These are phyloP conservation scores for Elsinoe batatas DNA, from an alignment of 2,329 filamentous ascomycete genomes.

Conservation along the genomic window DNA sequence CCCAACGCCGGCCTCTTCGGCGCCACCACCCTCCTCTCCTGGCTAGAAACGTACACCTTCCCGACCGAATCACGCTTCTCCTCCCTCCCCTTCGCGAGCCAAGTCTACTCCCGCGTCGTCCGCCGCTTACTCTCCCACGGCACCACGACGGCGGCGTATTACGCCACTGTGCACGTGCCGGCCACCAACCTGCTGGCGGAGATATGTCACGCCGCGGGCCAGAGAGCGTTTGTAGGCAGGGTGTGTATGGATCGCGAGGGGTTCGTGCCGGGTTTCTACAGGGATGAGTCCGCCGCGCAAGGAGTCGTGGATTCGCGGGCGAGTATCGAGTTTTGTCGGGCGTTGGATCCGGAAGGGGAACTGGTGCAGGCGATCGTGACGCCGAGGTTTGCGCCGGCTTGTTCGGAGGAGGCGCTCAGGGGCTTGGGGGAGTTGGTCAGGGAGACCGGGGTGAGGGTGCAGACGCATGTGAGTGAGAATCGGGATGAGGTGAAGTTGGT, in stretches of 20 bases:
- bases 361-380: slow-evolving; percentile 76
- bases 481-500: slow-evolving; percentile 63
- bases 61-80: slow-evolving; percentile 74
- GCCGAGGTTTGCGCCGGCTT: slow-evolving; percentile 51
- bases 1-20: slow-evolving; percentile 92
- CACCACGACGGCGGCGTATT: slow-evolving; percentile 92
- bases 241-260: slow-evolving; percentile 81
- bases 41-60: slow-evolving; percentile 91
- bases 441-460: slow-evolving; percentile 56
- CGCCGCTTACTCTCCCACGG: slow-evolving; percentile 75
- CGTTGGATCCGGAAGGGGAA: slow-evolving; percentile 53
- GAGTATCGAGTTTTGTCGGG: slow-evolving; percentile 48
- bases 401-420: slow-evolving; percentile 45
- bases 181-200: slow-evolving; percentile 87
- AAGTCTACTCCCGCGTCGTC: slow-evolving; percentile 70
- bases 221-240: slow-evolving; percentile 81
- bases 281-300: slow-evolving; percentile 56
- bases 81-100: slow-evolving; percentile 51
- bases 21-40: slow-evolving; percentile 82
- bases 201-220: slow-evolving; percentile 68
- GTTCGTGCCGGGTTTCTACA: slow-evolving; percentile 62
- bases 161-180: slow-evolving; percentile 75
- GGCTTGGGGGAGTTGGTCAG: slow-evolving; percentile 55
- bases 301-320: slow-evolving; percentile 44
- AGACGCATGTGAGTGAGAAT: slow-evolving; percentile 90